phyloP scores from a whole-genome alignment of 148 eudicot species.

The Fagopyrum esculentum region DNA sequence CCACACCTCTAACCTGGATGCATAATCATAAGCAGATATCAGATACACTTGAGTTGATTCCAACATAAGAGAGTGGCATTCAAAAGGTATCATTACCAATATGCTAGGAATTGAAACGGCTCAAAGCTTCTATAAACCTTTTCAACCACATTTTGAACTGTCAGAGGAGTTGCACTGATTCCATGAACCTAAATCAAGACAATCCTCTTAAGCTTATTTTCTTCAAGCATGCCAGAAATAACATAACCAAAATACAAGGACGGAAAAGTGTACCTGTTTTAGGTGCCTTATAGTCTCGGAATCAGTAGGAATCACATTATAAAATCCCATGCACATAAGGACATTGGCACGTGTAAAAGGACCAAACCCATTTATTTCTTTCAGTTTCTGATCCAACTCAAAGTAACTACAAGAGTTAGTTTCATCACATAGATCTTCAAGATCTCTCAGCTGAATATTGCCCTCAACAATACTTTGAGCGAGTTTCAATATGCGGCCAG shows the following conservation, averaged over 20 bases:
- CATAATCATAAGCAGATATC: neutral
- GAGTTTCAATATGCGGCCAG: slow-evolving; percentile 58
- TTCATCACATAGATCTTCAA: slow-evolving; percentile 43
- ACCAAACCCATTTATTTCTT: slow-evolving; percentile 63
- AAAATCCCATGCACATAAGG: slow-evolving; percentile 82
- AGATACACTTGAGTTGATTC: neutral
- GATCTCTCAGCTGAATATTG: slow-evolving; percentile 38
- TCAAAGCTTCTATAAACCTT: slow-evolving; percentile 50
- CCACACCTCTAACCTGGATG: slow-evolving; percentile 75
- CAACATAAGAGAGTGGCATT: neutral
- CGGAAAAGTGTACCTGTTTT: slow-evolving; percentile 36
- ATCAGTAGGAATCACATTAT: slow-evolving; percentile 69
- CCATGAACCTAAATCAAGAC: slow-evolving; percentile 52
- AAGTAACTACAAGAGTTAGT: slow-evolving; percentile 37
- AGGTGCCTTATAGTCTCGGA: slow-evolving; percentile 81
- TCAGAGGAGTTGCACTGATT: slow-evolving; percentile 31
- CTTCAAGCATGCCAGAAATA: neutral
- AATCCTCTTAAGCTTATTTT: neutral
- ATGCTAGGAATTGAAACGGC: slow-evolving; percentile 79
- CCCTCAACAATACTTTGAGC: slow-evolving; percentile 56
- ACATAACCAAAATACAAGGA: neutral
- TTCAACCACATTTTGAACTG: slow-evolving; percentile 46
- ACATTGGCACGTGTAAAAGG: slow-evolving; percentile 74
- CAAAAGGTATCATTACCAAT: slow-evolving; percentile 40
- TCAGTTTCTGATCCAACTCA: slow-evolving; percentile 48